Evolutionary conservation across 2,329 filamentous ascomycete species (phyloP), one percentile per base, ranked within the genome.

Genomic region (Colletotrichum abscissum): DNA sequence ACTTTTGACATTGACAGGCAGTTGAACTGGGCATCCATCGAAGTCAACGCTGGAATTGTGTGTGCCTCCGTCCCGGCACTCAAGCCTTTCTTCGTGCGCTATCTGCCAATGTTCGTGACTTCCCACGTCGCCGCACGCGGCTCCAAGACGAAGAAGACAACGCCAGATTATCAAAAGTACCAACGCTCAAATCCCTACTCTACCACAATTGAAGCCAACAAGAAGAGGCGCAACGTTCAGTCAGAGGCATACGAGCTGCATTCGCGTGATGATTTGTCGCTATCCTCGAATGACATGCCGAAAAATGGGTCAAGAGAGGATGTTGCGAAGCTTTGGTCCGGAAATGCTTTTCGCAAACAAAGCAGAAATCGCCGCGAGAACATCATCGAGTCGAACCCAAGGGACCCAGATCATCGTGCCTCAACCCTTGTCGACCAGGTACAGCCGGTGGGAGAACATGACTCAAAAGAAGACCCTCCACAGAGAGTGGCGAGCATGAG

Each of bases 1-100:
- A 80, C 80, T 0, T 80, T 78, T 75, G 55, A 77, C 4, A 58
- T 81, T 0, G 74, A 79, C 0, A 69, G 71, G 1, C 78, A 81
- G 11, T 56, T 85, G 35, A 82, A 87, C 77, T 75, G 73, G 68
- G 73, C 72, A 28, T 67, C 46, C 22, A 55, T 49, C 38, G 74
- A 75, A 30, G 68, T 75, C 35, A 72, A 74, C 46, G 72, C 72
- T 11, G 74, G 75, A 1, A 71, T 77, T n/a, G 49, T 74, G 5
- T 74, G 68, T 30, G 74, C 74, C 2, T 72, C 68, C 24, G 65
- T 72, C 4, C 74, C 75, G 2, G 73, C 75, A 16, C 73, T 76
- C n/a, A 76, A 76, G 56, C 76, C 76, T 12, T 75, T 77, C 63
- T 74, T 77, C 49, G 30, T 74, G 30, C 75, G 70, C 2, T 75